Base-by-base conservation (phyloP, 1,139 yeast genomes). In the Blastobotrys capitulatus region DNA sequence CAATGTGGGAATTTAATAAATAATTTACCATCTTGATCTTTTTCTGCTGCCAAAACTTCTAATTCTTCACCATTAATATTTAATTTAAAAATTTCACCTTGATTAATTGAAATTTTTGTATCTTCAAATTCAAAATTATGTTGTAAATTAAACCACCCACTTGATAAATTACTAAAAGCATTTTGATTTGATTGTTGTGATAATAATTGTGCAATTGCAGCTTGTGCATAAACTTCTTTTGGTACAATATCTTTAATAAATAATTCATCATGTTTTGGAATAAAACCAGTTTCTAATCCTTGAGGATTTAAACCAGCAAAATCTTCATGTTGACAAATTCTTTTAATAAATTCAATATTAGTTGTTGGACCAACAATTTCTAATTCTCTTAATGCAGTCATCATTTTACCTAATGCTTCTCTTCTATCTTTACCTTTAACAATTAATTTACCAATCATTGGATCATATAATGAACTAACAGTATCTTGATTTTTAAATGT, bases 371-470 rank as follows among this genome's bases (percentile, higher is more conserved):
- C 69, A 4, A 62, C 68, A 38, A 65, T 62, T 49, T 65, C 67
- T 38, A 64, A 57, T 50, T 61, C 64, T 27, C 60, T 61, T 32
- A 66, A 57, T 10, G 67, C 66, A 13, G 57, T 52, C 31, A 56
- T 53, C 60, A 65, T 56, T 52, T 63, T 64, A 31, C 59, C 52
- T 25, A 66, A 56, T 1, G 70, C 68, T 50, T 65, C 66, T 20
- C 57, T 57, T n/a, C 70, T 59, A 44, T 52, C 54, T 13, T 51
- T 49, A 6, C 68, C 69, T 34, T 57, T 53, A 22, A 65, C 68
- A 52, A 66, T 66, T n/a, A 66, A 57, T 54, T 66, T 66, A 22
- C 69, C 70, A 45, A 66, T 61, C 69, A 66, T 65, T 25, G 70
- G 70, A 44, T 66, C 70, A 42, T 65, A 66, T 18, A 64, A 56